Evolutionary conservation across 2,329 filamentous ascomycete genomes (phyloP), one percentile per base, ranked within the genome.

Genomic region (Leptographium radiaticola): DNA sequence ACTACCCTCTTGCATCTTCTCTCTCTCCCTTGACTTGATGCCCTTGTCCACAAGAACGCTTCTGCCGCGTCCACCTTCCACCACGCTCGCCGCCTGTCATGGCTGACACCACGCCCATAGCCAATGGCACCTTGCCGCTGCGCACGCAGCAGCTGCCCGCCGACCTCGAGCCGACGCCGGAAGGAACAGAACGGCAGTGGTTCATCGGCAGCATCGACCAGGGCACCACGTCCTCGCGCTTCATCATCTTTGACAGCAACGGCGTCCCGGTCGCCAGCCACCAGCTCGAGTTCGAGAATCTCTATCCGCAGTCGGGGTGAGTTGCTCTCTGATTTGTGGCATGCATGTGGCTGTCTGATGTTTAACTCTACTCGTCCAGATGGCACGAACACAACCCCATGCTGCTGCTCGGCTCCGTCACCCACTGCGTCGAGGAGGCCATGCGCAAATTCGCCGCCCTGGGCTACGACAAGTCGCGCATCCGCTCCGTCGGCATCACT

Each of bases 141-240:
- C 53, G 18, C 53, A 48, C 2, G 31, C 56, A 58, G 31, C 57
- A 61, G 54, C 62, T 69, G n/a, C 66, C 67, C 5, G 50, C 57
- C 10, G 65, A 62, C 53, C 65, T 68, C 34, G 57, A 52, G 16
- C 62, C 64, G 52, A 69, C 67, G 2, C 62, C 62, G 16, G 63
- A 66, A 15, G 64, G 68, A 56, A 58, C 61, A 44, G 54, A 59
- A 48, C 58, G 63, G 49, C 61, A 83, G 54, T 79, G 59, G 79
- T 95, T 87, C 63, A 84, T 95, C 57, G 89, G 89, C 56, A 87
- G 86, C 61, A 90, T 95, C 65, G 89, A 95, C 65, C 88, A 94
- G 64, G 89, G 89, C 55, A 95, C 89, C 13, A 95, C 89, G 36
- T 91, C 86, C 56, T 87, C 89, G 38, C 80, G 89, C 40, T 95